Evolutionary conservation across 2,329 filamentous ascomycete genomes (phyloP).

Genomic region (Penicillium polonicum): DNA sequence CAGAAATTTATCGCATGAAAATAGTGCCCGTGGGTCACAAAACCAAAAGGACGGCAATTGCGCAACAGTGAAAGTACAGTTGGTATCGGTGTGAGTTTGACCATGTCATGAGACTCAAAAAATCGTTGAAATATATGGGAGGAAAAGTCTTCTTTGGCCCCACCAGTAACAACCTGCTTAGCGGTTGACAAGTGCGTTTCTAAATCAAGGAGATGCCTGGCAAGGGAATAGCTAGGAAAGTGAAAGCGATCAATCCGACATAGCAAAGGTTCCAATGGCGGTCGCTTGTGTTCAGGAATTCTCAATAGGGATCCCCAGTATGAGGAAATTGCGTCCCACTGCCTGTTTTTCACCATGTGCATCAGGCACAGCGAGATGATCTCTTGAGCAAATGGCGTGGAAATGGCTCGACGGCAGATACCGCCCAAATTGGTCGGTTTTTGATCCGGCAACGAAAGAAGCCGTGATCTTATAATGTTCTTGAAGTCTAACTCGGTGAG

Average conservation of each 20-base stretch:
- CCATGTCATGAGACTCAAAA: neutral
- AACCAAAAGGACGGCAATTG: constrained; percentile 23
- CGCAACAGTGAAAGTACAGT: constrained; percentile 27
- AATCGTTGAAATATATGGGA: neutral
- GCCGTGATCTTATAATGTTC: constrained; percentile 45
- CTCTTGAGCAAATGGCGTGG: constrained; percentile 21
- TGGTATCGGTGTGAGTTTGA: neutral
- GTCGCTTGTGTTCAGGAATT: neutral
- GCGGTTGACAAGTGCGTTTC: too few relatives aligned
- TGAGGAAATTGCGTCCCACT: constrained; percentile 31
- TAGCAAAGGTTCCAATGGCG: neutral
- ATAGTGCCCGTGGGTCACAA: constrained; percentile 31
- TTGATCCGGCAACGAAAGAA: constrained; percentile 38
- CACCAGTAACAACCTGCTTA: too few relatives aligned
- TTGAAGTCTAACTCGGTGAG: constrained; percentile 48
- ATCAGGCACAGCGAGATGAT: constrained; percentile 33
- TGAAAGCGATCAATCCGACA: neutral
- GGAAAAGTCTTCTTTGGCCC: neutral
- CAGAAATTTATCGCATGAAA: constrained; percentile 19
- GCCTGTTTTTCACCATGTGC: constrained; percentile 28
- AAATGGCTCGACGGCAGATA: constrained; percentile 44
- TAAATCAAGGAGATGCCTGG: constrained; percentile 1
- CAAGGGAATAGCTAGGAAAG: neutral
- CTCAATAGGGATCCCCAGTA: constrained; percentile 21
- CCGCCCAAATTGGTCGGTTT: constrained; percentile 29